Conservation (phyloP, 2,329 filamentous ascomycete genomes). For the Scedosporium aurantiacum region DNA sequence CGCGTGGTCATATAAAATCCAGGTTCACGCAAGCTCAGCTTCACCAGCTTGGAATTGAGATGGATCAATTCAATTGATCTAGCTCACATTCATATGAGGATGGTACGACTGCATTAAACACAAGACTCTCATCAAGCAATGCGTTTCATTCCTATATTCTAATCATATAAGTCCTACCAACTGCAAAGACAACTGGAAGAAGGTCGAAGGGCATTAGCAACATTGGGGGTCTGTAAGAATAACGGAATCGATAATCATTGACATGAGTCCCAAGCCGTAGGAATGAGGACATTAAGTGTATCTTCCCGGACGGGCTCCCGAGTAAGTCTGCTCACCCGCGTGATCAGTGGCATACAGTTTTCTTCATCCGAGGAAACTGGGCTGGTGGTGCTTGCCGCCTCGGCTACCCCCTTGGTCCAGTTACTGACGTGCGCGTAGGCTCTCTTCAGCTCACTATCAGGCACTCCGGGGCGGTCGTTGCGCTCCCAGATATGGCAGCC, state of each 20-base stretch:
- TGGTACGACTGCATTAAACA: too few species aligned
- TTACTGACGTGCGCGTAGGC: constrained; percentile 6
- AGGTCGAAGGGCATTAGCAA: too few species aligned
- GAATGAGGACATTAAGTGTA: not conserved
- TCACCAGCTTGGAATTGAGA: too few species aligned
- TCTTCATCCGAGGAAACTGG: not conserved
- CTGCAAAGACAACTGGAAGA: too few species aligned
- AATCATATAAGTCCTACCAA: too few species aligned
- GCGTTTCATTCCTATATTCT: too few species aligned
- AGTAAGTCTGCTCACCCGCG: not conserved
- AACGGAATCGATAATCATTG: not conserved
- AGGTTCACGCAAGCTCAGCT: too few species aligned
- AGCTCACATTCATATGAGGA: too few species aligned
- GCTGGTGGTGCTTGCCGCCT: not conserved
- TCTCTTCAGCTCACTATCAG: not conserved
- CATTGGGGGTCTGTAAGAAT: not conserved
- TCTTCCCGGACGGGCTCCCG: not conserved
- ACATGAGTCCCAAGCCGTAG: not conserved
- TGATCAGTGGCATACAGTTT: not conserved
- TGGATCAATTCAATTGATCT: too few species aligned
- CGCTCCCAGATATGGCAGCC: constrained; percentile 73
- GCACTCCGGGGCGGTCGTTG: constrained; percentile 7
- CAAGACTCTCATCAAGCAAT: too few species aligned
- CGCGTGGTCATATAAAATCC: too few species aligned
- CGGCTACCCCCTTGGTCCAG: not conserved